phyloP scores from a whole-genome alignment of 768 basidiomycete species.

The Lentinula edodes region DNA sequence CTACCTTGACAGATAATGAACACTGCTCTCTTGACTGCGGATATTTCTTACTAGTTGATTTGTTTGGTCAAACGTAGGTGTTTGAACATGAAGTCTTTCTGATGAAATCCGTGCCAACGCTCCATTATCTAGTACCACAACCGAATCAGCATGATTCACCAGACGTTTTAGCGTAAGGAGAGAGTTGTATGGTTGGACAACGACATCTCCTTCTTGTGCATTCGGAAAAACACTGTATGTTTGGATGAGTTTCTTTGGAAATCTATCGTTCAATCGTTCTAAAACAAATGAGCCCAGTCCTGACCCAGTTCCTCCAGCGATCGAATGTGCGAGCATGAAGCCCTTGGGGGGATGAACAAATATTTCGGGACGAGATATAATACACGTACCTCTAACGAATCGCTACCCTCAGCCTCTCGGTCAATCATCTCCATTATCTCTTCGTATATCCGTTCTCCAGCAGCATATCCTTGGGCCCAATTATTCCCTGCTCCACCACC shows the following conservation, averaged over 20 bases:
- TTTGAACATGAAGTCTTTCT: constrained; percentile 85
- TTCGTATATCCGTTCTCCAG: constrained; percentile 89
- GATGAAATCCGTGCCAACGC: constrained; percentile 90
- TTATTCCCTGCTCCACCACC: constrained; percentile 99
- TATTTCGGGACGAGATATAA: background rate
- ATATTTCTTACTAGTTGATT: constrained; percentile 69
- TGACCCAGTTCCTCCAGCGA: constrained; percentile 97
- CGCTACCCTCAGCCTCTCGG: constrained; percentile 95
- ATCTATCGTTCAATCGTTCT: constrained; percentile 94
- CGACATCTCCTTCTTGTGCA: constrained; percentile 89
- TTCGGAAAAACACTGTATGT: constrained; percentile 99
- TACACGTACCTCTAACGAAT: constrained; percentile 79
- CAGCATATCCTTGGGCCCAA: constrained; percentile 93
- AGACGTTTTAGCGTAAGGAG: constrained; percentile 88
- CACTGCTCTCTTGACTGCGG: background rate
- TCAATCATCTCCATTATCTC: constrained; percentile 99
- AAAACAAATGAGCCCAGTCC: constrained; percentile 97
- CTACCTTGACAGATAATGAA: constrained; percentile 49
- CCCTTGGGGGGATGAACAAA: constrained; percentile 49
- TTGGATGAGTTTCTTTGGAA: constrained; percentile 98
- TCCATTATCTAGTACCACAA: constrained; percentile 95
- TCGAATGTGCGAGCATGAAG: constrained; percentile 98
- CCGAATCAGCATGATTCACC: constrained; percentile 94
- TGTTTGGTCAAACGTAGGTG: constrained; percentile 85
- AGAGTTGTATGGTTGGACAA: constrained; percentile 98